Evolutionary conservation across 2,329 filamentous ascomycete genomes (phyloP).

Genomic region (Kalaharituber pfeilii): DNA sequence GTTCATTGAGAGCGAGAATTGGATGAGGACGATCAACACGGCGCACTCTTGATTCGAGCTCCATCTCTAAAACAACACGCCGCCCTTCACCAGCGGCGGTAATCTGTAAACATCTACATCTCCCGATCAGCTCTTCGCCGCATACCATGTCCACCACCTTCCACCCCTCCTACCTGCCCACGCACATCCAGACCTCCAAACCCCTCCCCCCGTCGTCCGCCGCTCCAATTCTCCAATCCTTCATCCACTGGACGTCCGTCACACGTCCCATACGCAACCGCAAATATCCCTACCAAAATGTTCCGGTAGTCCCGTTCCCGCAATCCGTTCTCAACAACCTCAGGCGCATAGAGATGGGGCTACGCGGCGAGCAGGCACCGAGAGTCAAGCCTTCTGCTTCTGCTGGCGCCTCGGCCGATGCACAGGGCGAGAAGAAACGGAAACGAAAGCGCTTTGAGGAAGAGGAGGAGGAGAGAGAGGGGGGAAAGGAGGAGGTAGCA

Average conservation of each 20-base stretch:
- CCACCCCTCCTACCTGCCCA: constrained; percentile 1
- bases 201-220: neutral
- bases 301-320: neutral
- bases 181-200: neutral
- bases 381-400: neutral
- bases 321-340: neutral
- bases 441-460: neutral
- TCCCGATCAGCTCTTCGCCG: too few species aligned
- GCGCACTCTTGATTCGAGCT: neutral
- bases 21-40: too few species aligned
- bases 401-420: too few species aligned
- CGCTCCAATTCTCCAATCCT: neutral
- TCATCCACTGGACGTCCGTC: neutral
- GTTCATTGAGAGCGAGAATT: too few species aligned
- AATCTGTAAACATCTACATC: too few species aligned
- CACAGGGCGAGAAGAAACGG: too few species aligned
- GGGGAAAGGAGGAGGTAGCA: neutral
- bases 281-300: neutral
- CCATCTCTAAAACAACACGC: too few species aligned
- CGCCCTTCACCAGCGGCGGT: too few species aligned
- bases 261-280: neutral
- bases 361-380: neutral
- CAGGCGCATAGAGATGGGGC: neutral
- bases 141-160: neutral
- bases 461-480: neutral